Conservation (phyloP, 768 basidiomycete species). For the Leccinum arenicola region DNA sequence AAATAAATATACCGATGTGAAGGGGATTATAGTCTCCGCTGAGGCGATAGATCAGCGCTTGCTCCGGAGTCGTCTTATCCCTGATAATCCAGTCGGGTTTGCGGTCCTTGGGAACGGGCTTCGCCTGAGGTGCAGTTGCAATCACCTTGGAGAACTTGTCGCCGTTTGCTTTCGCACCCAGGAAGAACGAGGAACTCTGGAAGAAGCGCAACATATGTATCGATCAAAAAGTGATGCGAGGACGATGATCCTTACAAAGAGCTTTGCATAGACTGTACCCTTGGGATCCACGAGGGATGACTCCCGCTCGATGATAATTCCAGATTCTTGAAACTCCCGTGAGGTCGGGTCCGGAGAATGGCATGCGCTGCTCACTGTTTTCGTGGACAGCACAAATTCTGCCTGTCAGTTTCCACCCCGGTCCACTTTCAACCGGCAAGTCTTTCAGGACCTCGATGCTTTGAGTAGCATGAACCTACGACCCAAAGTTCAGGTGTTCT, state of each 20-base stretch:
- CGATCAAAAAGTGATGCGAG: background rate
- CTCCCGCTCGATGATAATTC: conserved; percentile 70
- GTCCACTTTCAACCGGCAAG: conserved; percentile 71
- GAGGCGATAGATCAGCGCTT: conserved; percentile 69
- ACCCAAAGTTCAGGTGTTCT: background rate
- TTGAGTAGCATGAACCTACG: conserved; percentile 75
- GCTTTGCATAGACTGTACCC: conserved; percentile 57
- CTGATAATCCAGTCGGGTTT: conserved; percentile 58
- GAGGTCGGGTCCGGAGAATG: background rate
- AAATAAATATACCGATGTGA: conserved; percentile 55
- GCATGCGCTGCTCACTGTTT: conserved; percentile 58
- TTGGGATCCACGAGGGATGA: conserved; percentile 58
- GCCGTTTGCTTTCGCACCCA: conserved; percentile 64
- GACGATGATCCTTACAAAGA: conserved; percentile 47
- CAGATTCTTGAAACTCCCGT: conserved; percentile 50
- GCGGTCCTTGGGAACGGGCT: conserved; percentile 57
- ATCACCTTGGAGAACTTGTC: conserved; percentile 61
- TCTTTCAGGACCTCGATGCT: conserved; percentile 76
- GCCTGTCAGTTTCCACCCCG: conserved; percentile 73
- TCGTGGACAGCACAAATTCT: conserved; percentile 71
- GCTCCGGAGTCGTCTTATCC: conserved; percentile 62
- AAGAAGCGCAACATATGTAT: background rate
- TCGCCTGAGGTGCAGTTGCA: conserved; percentile 57
- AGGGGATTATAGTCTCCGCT: conserved; percentile 80
- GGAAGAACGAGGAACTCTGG: conserved; percentile 64